These are phyloP conservation scores for Arabidopsis lyrata DNA, from an alignment of 441 rosid species.

Conservation along the genomic window DNA sequence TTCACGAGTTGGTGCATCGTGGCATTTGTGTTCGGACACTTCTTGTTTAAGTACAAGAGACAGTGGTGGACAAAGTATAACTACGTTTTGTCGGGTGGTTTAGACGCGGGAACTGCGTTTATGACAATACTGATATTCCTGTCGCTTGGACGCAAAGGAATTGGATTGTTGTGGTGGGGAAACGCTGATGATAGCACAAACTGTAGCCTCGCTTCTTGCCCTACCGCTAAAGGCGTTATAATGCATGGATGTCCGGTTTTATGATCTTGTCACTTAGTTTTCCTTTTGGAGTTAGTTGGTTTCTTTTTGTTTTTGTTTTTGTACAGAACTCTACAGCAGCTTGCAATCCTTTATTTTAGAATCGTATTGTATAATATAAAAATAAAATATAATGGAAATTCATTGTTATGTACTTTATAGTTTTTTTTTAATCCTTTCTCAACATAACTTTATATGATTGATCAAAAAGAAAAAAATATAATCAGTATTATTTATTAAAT, in stretches of 20 bases:
- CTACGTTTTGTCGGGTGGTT: slow-evolving; percentile 71
- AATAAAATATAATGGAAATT: no score
- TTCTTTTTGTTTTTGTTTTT: background rate
- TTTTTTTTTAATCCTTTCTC: no score
- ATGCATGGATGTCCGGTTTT: slow-evolving; percentile 65
- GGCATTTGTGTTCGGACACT: slow-evolving; percentile 63
- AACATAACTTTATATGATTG: no score
- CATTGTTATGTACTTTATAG: no score
- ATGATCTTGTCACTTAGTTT: background rate
- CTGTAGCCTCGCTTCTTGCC: slow-evolving; percentile 71
- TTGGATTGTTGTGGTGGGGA: slow-evolving; percentile 75
- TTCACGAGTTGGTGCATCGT: slow-evolving; percentile 66
- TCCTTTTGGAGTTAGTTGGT: background rate
- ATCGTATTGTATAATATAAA: no score
- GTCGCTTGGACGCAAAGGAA: slow-evolving; percentile 51
- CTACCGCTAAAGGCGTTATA: slow-evolving; percentile 65
- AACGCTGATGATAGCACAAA: slow-evolving; percentile 51
- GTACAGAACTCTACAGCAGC: background rate
- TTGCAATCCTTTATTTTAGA: no score
- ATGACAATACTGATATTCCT: slow-evolving; percentile 65
- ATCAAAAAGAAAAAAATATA: no score
- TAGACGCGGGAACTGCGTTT: slow-evolving; percentile 83
- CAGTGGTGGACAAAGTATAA: slow-evolving; percentile 76
- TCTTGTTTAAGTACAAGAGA: slow-evolving; percentile 59
- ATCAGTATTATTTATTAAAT: no score